Evolutionary conservation across 2,329 filamentous ascomycete genomes (phyloP), one percentile per base, ranked within the genome.

Genomic region (Neurospora sp.): DNA sequence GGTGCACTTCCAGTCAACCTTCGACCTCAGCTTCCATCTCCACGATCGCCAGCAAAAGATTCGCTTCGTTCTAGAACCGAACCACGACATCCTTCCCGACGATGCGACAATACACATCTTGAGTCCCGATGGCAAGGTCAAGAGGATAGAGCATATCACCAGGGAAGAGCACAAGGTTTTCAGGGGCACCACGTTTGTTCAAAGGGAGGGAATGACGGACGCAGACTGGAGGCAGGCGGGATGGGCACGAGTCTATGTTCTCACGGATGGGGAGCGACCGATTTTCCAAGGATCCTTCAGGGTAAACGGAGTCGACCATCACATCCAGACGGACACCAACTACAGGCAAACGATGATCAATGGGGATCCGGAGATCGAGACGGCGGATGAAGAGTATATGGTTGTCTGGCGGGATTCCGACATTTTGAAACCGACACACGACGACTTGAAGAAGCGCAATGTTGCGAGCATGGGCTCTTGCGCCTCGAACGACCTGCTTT

Each of bases 381-480:
- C 82, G 66, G 84, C 82, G 23, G 76, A 77, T 4, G 86, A 89
- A 39, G 92, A 97, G 72, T 91, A 88, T 77, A 96, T 99, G 94
- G 85, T 97, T 41, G 86, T 97, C 1, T 98, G 92, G 86, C 88
- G 94, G 73, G 94, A 98, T 77, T 97, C 93, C 37, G 96, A 99
- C 79, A 88, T 97, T 76, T 52, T 46, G 12, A 67, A 76, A 72
- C 77, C 77, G n/a, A 79, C 81, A 43, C 86, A 86, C 69, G 80
- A 83, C 28, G 90, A 95, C 72, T 80, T 96, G 74, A 91, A 88
- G 75, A 91, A 88, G 80, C 87, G 92, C 72, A 83, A 83, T 69
- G 11, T 73, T 39, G 67, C 38, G 15, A 67, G 40, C 28, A 69
- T 39, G 23, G 62, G 70, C 8, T 72, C 69, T 12, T 99, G 96